Evolutionary conservation across 805 yeast genomes (phyloP).

Genomic region (Candida dajiaensis): DNA sequence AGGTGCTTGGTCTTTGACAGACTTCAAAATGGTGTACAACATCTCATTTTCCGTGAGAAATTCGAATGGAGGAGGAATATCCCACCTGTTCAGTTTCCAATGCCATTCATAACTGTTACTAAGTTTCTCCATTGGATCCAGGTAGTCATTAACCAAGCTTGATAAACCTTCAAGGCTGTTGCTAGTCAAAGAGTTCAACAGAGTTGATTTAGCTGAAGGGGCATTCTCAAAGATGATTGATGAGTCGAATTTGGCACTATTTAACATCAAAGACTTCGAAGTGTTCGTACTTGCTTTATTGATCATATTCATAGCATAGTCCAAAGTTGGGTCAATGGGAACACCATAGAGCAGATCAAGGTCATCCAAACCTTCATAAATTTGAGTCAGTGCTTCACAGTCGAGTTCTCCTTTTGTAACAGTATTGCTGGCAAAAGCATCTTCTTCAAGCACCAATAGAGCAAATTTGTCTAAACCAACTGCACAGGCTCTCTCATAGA

Average conservation of each 20-base stretch:
- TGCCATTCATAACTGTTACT: constrained; percentile 49
- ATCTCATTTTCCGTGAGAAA: constrained; percentile 36
- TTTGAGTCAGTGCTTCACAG: constrained; percentile 14
- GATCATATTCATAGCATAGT: constrained; percentile 41
- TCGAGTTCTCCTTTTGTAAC: not conserved
- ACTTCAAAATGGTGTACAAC: constrained; percentile 48
- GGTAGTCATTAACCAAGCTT: constrained; percentile 31
- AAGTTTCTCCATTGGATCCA: constrained; percentile 6
- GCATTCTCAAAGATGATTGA: constrained; percentile 14
- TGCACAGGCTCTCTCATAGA: constrained; percentile 18
- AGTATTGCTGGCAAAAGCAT: constrained; percentile 11
- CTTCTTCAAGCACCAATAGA: constrained; percentile 31
- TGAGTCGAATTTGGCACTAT: constrained; percentile 52
- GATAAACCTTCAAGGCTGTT: constrained; percentile 59
- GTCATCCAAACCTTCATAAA: constrained; percentile 54
- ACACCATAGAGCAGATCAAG: constrained; percentile 61
- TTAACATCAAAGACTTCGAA: constrained; percentile 43
- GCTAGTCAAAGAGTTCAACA: constrained; percentile 35
- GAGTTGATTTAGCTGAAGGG: constrained; percentile 9
- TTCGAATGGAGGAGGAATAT: constrained; percentile 43
- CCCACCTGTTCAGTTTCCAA: constrained; percentile 80
- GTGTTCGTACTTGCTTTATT: constrained; percentile 26
- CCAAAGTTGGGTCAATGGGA: constrained; percentile 50
- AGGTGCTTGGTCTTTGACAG: constrained; percentile 30
- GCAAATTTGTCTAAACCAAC: constrained; percentile 26